Base-by-base conservation (phyloP, 2,329 filamentous ascomycete species). In the Aspergillus chevalieri region DNA sequence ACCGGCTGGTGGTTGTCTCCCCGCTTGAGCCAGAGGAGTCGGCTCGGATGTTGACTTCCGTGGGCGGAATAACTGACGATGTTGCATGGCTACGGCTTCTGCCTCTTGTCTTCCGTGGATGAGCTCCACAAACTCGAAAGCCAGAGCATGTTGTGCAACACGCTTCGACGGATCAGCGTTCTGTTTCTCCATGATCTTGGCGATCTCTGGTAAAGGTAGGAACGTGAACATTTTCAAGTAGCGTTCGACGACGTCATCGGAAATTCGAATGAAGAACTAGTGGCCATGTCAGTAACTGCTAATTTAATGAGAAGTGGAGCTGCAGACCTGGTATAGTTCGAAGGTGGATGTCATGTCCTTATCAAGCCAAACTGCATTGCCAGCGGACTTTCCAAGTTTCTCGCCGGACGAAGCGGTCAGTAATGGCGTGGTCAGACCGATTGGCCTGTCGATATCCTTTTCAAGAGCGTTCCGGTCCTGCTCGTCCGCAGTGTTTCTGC, bases 301-400 rank as follows among this genome's bases (percentile, higher is more conserved):
- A 9, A 14, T 30, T 5, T 5, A 19, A 24, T 21, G 12, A 17
- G 10, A n/a, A n/a, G 15, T 8, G 7, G 14, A 2, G 15, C 1
- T 17, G 61, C 71, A 48, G 64, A 82, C 80, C 61, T 82, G 81
- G 66, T 97, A 97, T 1, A 97, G 77, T 50, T 97, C 89, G 62
- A 92, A 96, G 0, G 84, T 75, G 26, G 80, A 84, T 1, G 92
- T 95, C 79, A 89, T 81, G 60, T 85, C 83, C 47, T 78, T 77
- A 66, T 96, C 89, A 3, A 98, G 79, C 93, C 93, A 98, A 33
- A 98, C 72, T 2, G 92, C 91, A 66, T 97, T 97, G 22, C 91
- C 92, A 2, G 89, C 87, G 54, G 85, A 94, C 74, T 98, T 98
- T 46, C 93, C 93, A 60, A 97, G 91, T 69, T 98, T 98, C 64